Conservation (phyloP, 2,329 filamentous ascomycete genomes). For the Coniochaeta sp. region DNA sequence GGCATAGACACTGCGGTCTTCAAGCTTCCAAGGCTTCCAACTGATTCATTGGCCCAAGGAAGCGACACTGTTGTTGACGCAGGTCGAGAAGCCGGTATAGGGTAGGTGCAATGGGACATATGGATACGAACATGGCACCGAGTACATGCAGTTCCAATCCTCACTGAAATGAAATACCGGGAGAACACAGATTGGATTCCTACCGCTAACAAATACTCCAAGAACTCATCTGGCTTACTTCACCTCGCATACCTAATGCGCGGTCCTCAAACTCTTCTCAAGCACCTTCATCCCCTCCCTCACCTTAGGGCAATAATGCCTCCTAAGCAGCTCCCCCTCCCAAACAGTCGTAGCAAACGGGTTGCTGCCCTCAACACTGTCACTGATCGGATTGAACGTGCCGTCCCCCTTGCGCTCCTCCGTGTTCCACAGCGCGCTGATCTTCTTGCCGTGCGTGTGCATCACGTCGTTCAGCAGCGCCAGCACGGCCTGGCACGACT, state of each 20-base stretch:
- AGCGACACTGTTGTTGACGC: too few relatives aligned
- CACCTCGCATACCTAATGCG: too few relatives aligned
- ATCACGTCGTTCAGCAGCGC: constrained; percentile 72
- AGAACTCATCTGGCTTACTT: neutral
- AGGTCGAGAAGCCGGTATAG: too few relatives aligned
- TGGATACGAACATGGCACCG: too few relatives aligned
- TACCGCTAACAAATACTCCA: neutral
- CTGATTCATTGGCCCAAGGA: too few relatives aligned
- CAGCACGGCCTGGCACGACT: constrained; percentile 74
- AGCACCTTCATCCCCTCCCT: constrained; percentile 64
- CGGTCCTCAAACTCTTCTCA: constrained; percentile 52
- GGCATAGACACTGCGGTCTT: too few relatives aligned
- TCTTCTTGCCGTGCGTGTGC: constrained; percentile 74
- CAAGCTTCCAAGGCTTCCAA: too few relatives aligned
- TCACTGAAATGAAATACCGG: too few relatives aligned
- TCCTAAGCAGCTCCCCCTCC: constrained; percentile 82
- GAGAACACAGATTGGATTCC: neutral
- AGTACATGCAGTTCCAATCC: too few relatives aligned
- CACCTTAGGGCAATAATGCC: constrained; percentile 83
- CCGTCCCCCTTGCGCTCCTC: constrained; percentile 92
- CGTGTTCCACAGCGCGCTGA: constrained; percentile 84
- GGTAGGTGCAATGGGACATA: too few relatives aligned
- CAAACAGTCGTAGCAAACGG: constrained; percentile 86
- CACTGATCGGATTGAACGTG: constrained; percentile 66
- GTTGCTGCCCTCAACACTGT: constrained; percentile 78